Evolutionary conservation across 1,139 yeast species (phyloP).

Genomic region (Pichia sp.): DNA sequence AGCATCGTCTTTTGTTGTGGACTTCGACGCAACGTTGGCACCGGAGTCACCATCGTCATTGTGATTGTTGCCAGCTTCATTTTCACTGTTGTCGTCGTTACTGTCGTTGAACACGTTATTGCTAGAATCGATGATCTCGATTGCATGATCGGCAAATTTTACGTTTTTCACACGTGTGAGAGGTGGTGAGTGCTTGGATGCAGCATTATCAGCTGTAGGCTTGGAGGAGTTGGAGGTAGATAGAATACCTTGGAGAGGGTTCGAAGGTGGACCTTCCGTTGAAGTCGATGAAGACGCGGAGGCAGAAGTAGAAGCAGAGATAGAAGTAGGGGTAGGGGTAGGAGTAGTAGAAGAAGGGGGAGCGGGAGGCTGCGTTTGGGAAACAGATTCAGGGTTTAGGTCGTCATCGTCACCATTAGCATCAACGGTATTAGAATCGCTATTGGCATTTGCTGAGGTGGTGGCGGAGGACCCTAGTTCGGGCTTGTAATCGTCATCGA

Average conservation of each 20-base stretch:
- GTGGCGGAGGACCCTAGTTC: conserved; percentile 3
- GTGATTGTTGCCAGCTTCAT: not conserved
- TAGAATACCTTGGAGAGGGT: not conserved
- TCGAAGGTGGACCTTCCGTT: not conserved
- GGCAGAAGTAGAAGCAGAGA: not conserved
- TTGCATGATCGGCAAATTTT: conserved; percentile 14
- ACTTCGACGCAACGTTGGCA: not conserved
- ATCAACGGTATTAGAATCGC: not conserved
- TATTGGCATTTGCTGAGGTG: not conserved
- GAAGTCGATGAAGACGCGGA: not conserved
- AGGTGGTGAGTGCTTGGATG: conserved; percentile 1
- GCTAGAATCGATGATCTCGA: not conserved
- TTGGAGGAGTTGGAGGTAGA: not conserved
- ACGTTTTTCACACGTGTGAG: conserved; percentile 10
- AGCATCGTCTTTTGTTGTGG: not conserved
- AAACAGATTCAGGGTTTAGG: not conserved
- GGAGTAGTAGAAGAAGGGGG: not conserved
- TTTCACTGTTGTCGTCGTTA: conserved; percentile 4
- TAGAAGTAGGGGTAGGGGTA: not conserved
- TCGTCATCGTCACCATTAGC: not conserved
- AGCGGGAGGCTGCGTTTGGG: not conserved
- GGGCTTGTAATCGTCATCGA: conserved; percentile 24
- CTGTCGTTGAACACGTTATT: conserved; percentile 4
- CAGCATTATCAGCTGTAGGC: not conserved
- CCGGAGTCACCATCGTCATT: conserved; percentile 2